Evolutionary conservation across 495 filamentous ascomycete species (phyloP).

Genomic region (Daldinia loculata): DNA sequence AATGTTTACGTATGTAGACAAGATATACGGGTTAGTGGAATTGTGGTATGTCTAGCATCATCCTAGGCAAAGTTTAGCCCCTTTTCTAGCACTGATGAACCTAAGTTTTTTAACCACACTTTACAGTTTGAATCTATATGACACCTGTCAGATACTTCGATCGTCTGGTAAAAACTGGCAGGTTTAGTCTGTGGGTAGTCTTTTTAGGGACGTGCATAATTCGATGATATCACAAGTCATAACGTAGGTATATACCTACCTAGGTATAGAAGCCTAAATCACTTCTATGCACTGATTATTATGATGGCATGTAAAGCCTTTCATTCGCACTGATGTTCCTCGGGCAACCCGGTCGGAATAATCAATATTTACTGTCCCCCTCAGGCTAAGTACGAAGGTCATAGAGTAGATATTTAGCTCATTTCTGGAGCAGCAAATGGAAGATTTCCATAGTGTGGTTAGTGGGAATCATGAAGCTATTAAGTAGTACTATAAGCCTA

Average conservation of each 20-base stretch:
- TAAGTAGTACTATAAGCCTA: too few species aligned
- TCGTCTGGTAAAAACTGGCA: not conserved
- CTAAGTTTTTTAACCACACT: not conserved
- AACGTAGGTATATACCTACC: not conserved
- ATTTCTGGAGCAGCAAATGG: too few species aligned
- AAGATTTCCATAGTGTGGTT: too few species aligned
- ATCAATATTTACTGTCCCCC: not conserved
- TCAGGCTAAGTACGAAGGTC: not conserved
- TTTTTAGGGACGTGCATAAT: not conserved
- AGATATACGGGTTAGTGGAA: too few species aligned
- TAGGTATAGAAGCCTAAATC: not conserved
- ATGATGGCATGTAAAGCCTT: not conserved
- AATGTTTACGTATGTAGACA: too few species aligned
- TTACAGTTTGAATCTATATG: not conserved
- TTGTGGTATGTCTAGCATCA: too few species aligned
- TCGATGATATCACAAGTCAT: not conserved
- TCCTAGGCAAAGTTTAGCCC: too few species aligned
- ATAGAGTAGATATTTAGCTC: not conserved
- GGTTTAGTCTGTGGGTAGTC: not conserved
- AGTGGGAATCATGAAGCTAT: too few species aligned
- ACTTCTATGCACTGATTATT: not conserved
- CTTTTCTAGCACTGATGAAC: too few species aligned
- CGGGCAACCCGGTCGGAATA: not conserved
- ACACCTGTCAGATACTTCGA: not conserved
- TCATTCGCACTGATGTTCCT: not conserved